Conservation (phyloP, 2,329 filamentous ascomycete species). For the Septoria petroselini region DNA sequence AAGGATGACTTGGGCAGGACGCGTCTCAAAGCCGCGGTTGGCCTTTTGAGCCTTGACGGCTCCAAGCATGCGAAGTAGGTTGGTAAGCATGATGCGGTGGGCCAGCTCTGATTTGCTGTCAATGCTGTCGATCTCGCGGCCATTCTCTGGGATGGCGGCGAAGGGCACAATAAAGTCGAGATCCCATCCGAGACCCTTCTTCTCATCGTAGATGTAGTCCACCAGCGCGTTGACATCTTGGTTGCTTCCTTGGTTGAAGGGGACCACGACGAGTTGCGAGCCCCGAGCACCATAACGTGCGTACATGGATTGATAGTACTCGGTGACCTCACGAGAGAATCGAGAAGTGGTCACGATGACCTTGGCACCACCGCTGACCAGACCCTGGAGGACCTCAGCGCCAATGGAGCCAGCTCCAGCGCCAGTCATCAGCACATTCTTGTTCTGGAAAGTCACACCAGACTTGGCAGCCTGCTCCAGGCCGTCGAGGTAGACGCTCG, state of each 20-base stretch:
- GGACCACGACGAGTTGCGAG: slow-evolving; percentile 94
- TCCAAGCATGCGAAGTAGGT: slow-evolving; percentile 86
- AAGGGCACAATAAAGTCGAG: slow-evolving; percentile 95
- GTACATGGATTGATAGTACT: slow-evolving; percentile 99
- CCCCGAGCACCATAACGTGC: slow-evolving; percentile 88
- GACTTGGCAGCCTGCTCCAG: slow-evolving; percentile 82
- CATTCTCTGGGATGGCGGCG: slow-evolving; percentile 95
- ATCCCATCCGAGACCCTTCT: slow-evolving; percentile 97
- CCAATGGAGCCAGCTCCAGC: slow-evolving; percentile 97
- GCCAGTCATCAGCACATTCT: slow-evolving; percentile 97
- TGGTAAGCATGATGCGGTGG: slow-evolving; percentile 98
- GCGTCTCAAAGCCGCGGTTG: slow-evolving; percentile 83
- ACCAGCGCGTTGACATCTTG: slow-evolving; percentile 93
- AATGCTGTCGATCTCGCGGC: slow-evolving; percentile 92
- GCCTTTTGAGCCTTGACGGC: slow-evolving; percentile 88
- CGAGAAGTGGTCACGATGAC: slow-evolving; percentile 95
- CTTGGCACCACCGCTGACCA: slow-evolving; percentile 94
- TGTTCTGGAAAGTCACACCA: slow-evolving; percentile 88
- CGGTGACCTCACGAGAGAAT: slow-evolving; percentile 94
- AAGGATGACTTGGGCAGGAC: slow-evolving; percentile 92
- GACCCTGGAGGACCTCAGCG: slow-evolving; percentile 90
- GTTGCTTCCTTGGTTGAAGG: slow-evolving; percentile 98
- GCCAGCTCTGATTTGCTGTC: slow-evolving; percentile 97
- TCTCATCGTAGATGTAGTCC: slow-evolving; percentile 93
- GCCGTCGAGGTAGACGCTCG: slow-evolving; percentile 85